phyloP scores from a whole-genome alignment of 1,284 basidiomycete genomes.

The Pseudozyma flocculosa region DNA sequence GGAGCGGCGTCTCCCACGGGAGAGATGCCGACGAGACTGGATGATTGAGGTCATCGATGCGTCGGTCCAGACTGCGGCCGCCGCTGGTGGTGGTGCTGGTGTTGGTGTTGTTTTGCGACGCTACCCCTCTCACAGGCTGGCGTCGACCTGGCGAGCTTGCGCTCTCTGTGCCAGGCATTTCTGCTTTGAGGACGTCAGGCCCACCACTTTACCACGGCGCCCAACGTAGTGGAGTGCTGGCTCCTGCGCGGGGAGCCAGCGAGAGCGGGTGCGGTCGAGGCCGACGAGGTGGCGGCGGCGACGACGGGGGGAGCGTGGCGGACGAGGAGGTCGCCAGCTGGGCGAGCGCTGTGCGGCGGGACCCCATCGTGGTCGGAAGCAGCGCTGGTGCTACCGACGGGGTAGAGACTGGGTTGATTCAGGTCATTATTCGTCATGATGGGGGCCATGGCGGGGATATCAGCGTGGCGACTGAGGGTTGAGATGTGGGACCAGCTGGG shows the following conservation, averaged over 20 bases:
- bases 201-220: conserved; percentile 48
- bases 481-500: too few relatives aligned
- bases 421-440: conserved; percentile 16
- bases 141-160: conserved; percentile 38
- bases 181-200: conserved; percentile 43
- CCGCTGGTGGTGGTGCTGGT: background rate
- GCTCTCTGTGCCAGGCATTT: conserved; percentile 52
- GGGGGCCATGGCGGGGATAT: conserved; percentile 35
- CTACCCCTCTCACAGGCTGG: conserved; percentile 50
- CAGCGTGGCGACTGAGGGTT: conserved; percentile 18
- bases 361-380: conserved; percentile 37
- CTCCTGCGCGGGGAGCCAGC: conserved; percentile 25
- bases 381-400: conserved; percentile 33
- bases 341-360: conserved; percentile 5
- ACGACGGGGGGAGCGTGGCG: background rate
- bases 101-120: conserved; percentile 21
- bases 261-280: too few relatives aligned
- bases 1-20: background rate
- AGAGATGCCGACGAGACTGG: background rate
- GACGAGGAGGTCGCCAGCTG: background rate
- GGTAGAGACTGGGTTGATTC: conserved; percentile 37
- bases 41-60: background rate
- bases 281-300: conserved; percentile 7
- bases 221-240: conserved; percentile 40
- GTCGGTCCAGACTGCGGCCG: background rate